Evolutionary conservation across 2,329 filamentous ascomycete species (phyloP).

Genomic region (Colletotrichum viniferum): DNA sequence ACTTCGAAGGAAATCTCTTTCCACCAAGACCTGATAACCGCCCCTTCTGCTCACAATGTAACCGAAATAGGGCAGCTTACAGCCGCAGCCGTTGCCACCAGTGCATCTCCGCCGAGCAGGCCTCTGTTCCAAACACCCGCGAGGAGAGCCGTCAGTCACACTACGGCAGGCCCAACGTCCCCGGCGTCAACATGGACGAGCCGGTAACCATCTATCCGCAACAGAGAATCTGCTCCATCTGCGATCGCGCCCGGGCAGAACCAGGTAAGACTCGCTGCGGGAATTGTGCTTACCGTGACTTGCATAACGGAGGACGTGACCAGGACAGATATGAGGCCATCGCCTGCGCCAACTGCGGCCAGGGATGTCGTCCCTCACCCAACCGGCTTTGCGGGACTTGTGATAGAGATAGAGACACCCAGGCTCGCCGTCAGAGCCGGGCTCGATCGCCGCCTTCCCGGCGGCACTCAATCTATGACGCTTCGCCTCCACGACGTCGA

Average conservation of each 20-base stretch:
- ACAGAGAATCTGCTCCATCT: not conserved
- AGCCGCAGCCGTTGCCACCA: not conserved
- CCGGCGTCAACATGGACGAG: not conserved
- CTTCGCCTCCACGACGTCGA: not conserved
- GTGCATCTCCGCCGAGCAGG: not conserved
- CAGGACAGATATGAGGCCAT: not conserved
- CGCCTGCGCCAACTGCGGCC: not conserved
- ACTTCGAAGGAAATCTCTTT: not conserved
- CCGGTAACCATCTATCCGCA: not conserved
- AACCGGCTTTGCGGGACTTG: not conserved
- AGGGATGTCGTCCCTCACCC: not conserved
- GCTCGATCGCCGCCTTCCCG: not conserved
- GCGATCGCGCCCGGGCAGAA: not conserved
- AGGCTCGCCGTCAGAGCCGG: not conserved
- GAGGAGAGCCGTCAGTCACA: not conserved
- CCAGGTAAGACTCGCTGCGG: not conserved
- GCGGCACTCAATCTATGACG: not conserved
- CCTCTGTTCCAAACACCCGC: not conserved
- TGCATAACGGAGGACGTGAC: not conserved
- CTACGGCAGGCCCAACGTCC: not conserved
- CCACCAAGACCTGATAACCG: not conserved
- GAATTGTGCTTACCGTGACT: not conserved
- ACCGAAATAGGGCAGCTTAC: not conserved
- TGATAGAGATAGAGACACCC: not conserved
- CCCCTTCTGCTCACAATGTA: not conserved